phyloP scores from a whole-genome alignment of 2,329 filamentous ascomycete species.

The Nigrograna mackinnonii region DNA sequence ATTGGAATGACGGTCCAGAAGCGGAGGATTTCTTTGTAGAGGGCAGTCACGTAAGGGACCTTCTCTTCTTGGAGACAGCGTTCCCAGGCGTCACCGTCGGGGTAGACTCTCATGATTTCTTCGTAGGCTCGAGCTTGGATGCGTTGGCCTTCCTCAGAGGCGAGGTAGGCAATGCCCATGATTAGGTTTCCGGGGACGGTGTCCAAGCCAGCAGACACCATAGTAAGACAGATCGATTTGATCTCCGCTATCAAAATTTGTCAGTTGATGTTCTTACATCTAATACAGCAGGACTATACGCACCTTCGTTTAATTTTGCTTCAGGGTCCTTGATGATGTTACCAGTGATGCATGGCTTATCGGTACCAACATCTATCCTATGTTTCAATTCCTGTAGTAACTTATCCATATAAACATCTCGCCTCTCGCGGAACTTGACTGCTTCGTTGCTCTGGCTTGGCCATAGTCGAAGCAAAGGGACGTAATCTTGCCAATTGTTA shows the following conservation, averaged over 20 bases:
- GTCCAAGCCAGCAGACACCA: slow-evolving; percentile 80
- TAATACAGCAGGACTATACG: slow-evolving; percentile 15
- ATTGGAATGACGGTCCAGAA: slow-evolving; percentile 83
- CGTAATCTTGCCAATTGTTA: slow-evolving; percentile 84
- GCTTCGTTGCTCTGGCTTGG: slow-evolving; percentile 66
- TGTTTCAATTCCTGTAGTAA: slow-evolving; percentile 65
- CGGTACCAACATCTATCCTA: slow-evolving; percentile 63
- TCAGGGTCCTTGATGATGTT: slow-evolving; percentile 73
- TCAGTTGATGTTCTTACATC: neutral
- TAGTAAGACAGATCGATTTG: slow-evolving; percentile 79
- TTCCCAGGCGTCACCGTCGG: slow-evolving; percentile 75
- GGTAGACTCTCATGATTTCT: slow-evolving; percentile 73
- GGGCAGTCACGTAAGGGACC: slow-evolving; percentile 73
- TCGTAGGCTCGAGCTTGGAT: slow-evolving; percentile 72
- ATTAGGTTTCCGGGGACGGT: slow-evolving; percentile 80
- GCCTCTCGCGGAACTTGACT: slow-evolving; percentile 65
- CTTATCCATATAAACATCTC: slow-evolving; percentile 67
- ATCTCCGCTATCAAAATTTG: slow-evolving; percentile 63
- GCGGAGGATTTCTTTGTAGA: slow-evolving; percentile 78
- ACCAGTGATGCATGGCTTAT: slow-evolving; percentile 70
- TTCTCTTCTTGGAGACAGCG: slow-evolving; percentile 74
- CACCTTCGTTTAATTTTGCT: slow-evolving; percentile 69
- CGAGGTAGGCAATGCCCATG: slow-evolving; percentile 77
- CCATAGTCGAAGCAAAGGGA: slow-evolving; percentile 72
- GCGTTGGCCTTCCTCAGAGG: slow-evolving; percentile 67